Percentiles rank a stretch among this genome's conserved stretches.
phyloP scores from a whole-genome alignment of 257 asterid genomes.

The Ajuga chamaepitys region DNA sequence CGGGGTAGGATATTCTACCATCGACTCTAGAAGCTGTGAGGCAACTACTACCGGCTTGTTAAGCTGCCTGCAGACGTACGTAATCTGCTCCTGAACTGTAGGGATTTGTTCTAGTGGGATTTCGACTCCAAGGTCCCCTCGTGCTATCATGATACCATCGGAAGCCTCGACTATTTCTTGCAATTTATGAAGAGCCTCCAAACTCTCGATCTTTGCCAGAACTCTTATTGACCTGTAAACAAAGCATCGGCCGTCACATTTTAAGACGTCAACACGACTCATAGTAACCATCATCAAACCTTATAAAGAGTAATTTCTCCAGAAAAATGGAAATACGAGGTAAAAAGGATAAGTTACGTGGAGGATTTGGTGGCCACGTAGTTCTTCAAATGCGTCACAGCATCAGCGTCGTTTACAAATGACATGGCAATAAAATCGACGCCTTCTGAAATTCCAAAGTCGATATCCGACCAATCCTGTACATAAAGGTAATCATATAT shows the following conservation, averaged over 20 bases:
- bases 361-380: slow-evolving; percentile 48
- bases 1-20: slow-evolving; percentile 85
- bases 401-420: slow-evolving; percentile 65
- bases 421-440: slow-evolving; percentile 80
- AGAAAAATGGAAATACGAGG: not conserved
- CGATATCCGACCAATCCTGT: slow-evolving; percentile 79
- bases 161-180: slow-evolving; percentile 67
- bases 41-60: slow-evolving; percentile 84
- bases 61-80: slow-evolving; percentile 55
- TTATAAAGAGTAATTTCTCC: not conserved
- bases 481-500: not conserved
- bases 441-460: slow-evolving; percentile 72
- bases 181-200: slow-evolving; percentile 59
- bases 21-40: slow-evolving; percentile 84
- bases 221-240: slow-evolving; percentile 53
- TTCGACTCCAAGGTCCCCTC: slow-evolving; percentile 94
- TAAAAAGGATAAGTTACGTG: slow-evolving; percentile 22
- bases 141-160: slow-evolving; percentile 88
- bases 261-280: not conserved
- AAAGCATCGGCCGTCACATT: slow-evolving; percentile 1
- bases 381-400: slow-evolving; percentile 51
- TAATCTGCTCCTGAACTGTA: slow-evolving; percentile 56
- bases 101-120: slow-evolving; percentile 85
- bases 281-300: not conserved
- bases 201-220: slow-evolving; percentile 74